A percentile compares a stretch with the other conserved stretches of the same genome.
Conservation (phyloP, 306 rosid species). For the Vigna mungo region DNA sequence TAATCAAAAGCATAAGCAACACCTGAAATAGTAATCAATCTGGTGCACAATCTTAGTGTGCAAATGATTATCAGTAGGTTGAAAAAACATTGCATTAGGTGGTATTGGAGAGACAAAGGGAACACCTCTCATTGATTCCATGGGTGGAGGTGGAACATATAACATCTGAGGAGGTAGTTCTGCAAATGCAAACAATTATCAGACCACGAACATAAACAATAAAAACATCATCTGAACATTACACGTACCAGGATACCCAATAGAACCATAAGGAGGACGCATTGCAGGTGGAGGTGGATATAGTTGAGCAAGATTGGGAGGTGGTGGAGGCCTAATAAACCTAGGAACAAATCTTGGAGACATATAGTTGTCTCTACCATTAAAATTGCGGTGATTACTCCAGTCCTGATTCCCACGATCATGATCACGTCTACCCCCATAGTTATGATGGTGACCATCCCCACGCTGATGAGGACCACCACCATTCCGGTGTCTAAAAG, state of each 20-base stretch:
- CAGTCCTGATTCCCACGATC: constrained; percentile 84
- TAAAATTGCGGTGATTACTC: constrained; percentile 65
- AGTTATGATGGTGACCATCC: constrained; percentile 71
- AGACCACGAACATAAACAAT: constrained; percentile 33
- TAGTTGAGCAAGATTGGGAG: constrained; percentile 52
- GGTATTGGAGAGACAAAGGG: constrained; percentile 59
- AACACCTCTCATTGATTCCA: constrained; percentile 62
- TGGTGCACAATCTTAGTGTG: constrained; percentile 71
- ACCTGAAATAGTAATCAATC: constrained; percentile 95
- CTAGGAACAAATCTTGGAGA: constrained; percentile 62
- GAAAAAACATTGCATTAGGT: constrained; percentile 53
- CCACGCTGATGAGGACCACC: constrained; percentile 72
- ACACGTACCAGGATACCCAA: constrained; percentile 67
- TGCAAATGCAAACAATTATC: constrained; percentile 48
- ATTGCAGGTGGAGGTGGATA: constrained; percentile 55
- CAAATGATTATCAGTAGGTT: constrained; percentile 62
- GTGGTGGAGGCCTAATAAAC: constrained; percentile 60
- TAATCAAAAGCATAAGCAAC: constrained; percentile 28
- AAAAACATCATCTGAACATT: background rate
- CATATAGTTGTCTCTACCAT: constrained; percentile 67
- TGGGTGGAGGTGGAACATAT: constrained; percentile 57
- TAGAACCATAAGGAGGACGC: constrained; percentile 57
- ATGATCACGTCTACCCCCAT: constrained; percentile 74
- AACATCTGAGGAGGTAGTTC: constrained; percentile 64
- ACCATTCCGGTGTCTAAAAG: constrained; percentile 62